Base-by-base conservation (phyloP, 1,284 basidiomycete genomes). In the Violaceomyces palustris region DNA sequence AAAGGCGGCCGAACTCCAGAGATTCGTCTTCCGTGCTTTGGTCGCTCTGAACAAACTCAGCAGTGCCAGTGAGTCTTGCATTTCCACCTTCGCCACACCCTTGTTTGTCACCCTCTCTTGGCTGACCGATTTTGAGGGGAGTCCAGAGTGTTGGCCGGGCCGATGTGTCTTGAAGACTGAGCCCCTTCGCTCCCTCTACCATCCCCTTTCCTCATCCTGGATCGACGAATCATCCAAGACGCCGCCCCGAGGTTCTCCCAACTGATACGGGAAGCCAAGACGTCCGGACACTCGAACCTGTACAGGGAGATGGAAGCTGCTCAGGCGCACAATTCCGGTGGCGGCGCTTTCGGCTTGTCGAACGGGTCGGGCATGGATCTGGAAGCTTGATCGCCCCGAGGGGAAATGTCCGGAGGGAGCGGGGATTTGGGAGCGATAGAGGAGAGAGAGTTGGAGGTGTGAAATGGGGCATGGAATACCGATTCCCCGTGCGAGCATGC, bases 1-100 rank as follows among this genome's bases (percentile, higher is more conserved):
- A 76, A 83, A 92, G 25, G 87, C 89, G 2, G 86, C 86, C 19
- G 92, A 96, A 75, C 78, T 94, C 62, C 89, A 94, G 76, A 78
- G 87, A 48, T 88, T 87, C 65, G 86, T 88, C 9, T 78, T 93
- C 59, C 79, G 91, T 26, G 88, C 89, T 4, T 81, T 89, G 30
- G 85, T 84, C 18, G 88, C 88, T n/a, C 77, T 94, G 9, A 39
- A 35, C n/a, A 47, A 45, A 24, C 33, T 53, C 17, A 26, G 30
- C 39, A 25, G 31, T 9, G 18, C 25, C 3, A 28, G 42, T 39
- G 42, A 30, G 35, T n/a, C n/a, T n/a, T n/a, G n/a, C n/a, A n/a
- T n/a, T n/a, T n/a, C n/a, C n/a, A n/a, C 35, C 7, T 19, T 8
- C 4, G 4, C 1, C n/a, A 25, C 17, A 4, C 14, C 8, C 4